Conservation (phyloP, 805 yeast genomes). For the Wickerhamiella azyma region DNA sequence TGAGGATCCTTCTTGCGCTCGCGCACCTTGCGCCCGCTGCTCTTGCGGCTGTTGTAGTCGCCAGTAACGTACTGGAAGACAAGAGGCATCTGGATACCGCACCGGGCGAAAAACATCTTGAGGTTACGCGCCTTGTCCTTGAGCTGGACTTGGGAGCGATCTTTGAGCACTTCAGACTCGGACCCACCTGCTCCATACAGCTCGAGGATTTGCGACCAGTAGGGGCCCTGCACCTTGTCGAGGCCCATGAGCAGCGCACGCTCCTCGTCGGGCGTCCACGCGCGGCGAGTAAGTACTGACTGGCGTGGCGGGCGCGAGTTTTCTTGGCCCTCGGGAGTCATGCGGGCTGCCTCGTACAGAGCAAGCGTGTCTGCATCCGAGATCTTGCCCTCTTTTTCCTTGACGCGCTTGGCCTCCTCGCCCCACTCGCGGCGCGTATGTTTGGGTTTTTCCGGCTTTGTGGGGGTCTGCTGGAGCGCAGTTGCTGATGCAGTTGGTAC, state of each 20-base stretch:
- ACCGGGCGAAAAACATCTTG: conserved; percentile 73
- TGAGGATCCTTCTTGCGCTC: background rate
- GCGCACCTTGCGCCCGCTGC: conserved; percentile 13
- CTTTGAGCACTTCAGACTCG: conserved; percentile 66
- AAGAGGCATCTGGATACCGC: conserved; percentile 63
- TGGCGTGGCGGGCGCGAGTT: conserved; percentile 14
- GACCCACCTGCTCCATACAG: conserved; percentile 92
- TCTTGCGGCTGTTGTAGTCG: conserved; percentile 29
- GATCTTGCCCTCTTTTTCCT: conserved; percentile 8
- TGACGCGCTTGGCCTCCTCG: conserved; percentile 10
- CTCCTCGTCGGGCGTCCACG: conserved; percentile 87
- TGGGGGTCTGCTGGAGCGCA: background rate
- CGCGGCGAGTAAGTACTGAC: conserved; percentile 34
- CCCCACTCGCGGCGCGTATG: conserved; percentile 10
- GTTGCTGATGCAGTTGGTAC: too few species aligned
- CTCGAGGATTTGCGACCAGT: conserved; percentile 84
- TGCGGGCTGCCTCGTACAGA: conserved; percentile 20
- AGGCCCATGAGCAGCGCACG: conserved; percentile 69
- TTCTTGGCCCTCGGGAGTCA: conserved; percentile 18
- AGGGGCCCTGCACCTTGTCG: conserved; percentile 66
- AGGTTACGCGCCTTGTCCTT: conserved; percentile 95
- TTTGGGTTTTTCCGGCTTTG: background rate
- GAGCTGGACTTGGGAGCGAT: conserved; percentile 79
- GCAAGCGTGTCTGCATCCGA: conserved; percentile 17
- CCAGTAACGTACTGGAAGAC: conserved; percentile 81